phyloP scores from a whole-genome alignment of 1,284 basidiomycete genomes.

The Marasmius oreades region DNA sequence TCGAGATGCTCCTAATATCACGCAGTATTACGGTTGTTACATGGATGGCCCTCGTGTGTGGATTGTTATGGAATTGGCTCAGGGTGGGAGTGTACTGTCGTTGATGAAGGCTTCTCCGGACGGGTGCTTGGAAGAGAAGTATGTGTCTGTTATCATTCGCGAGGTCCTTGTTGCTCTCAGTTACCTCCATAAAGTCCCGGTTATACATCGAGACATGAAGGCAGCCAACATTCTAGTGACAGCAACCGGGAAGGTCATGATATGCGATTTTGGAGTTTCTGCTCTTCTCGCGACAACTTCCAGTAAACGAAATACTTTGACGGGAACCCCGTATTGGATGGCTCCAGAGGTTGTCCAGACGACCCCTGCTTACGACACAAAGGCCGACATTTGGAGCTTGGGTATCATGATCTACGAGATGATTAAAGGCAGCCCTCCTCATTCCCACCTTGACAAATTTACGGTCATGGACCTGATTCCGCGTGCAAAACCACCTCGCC shows the following conservation, averaged over 20 bases:
- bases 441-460: conserved; percentile 82
- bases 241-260: conserved; percentile 82
- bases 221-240: conserved; percentile 94
- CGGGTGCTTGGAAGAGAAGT: conserved; percentile 85
- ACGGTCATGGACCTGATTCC: conserved; percentile 92
- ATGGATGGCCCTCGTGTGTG: conserved; percentile 94
- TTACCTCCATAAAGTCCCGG: conserved; percentile 90
- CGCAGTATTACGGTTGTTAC: conserved; percentile 94
- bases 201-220: conserved; percentile 97
- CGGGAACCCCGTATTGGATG: conserved; percentile 99
- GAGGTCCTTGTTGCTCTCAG: conserved; percentile 85
- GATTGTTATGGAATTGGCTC: conserved; percentile 99
- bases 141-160: conserved; percentile 83
- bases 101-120: conserved; percentile 84
- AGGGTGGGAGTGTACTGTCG: conserved; percentile 92
- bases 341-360: conserved; percentile 94
- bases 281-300: conserved; percentile 84
- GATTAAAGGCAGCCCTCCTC: conserved; percentile 90
- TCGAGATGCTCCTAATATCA: conserved; percentile 86
- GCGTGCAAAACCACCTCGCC: conserved; percentile 78
- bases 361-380: conserved; percentile 86
- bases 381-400: conserved; percentile 96
- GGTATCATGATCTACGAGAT: conserved; percentile 96
- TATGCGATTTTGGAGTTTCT: conserved; percentile 97
- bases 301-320: conserved; percentile 91